Evolutionary conservation across 441 rosid species (phyloP).

Genomic region (Theobroma grandiflorum): DNA sequence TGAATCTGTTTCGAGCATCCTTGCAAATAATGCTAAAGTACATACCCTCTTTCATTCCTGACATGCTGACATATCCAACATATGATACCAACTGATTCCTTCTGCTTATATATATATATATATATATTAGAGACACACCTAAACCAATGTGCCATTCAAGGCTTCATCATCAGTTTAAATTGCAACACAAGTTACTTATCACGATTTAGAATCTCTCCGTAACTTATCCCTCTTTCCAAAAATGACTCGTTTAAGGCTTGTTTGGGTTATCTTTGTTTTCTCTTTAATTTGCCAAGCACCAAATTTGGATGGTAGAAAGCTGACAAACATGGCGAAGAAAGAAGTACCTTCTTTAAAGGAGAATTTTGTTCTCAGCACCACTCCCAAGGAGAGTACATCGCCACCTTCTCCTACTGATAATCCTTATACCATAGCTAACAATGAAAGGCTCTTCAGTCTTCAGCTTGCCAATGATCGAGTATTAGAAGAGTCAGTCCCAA

Average conservation of each 20-base stretch:
- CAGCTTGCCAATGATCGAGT: neutral
- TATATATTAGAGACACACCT: too few relatives aligned
- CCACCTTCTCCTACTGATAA: neutral
- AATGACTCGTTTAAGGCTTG: conserved; percentile 16
- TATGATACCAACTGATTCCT: too few relatives aligned
- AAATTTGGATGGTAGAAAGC: conserved; percentile 21
- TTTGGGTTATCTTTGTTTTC: neutral
- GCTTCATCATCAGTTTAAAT: neutral
- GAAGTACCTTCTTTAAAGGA: neutral
- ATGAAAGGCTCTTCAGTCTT: neutral
- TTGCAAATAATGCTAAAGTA: too few relatives aligned
- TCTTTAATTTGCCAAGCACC: neutral
- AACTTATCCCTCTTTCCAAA: too few relatives aligned
- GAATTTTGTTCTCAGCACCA: neutral
- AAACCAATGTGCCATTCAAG: too few relatives aligned
- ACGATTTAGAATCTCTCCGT: too few relatives aligned
- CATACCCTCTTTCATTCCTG: too few relatives aligned
- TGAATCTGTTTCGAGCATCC: neutral
- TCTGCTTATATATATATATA: too few relatives aligned
- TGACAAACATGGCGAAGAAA: conserved; percentile 1
- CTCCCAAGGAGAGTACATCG: neutral
- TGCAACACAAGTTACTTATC: neutral
- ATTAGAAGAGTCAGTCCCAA: neutral
- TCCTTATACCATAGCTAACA: neutral
- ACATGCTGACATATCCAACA: too few relatives aligned